A percentile compares a stretch with the other conserved stretches of the same genome.
phyloP scores from a whole-genome alignment of 331 rosid species.

The Spiraea crenata region DNA sequence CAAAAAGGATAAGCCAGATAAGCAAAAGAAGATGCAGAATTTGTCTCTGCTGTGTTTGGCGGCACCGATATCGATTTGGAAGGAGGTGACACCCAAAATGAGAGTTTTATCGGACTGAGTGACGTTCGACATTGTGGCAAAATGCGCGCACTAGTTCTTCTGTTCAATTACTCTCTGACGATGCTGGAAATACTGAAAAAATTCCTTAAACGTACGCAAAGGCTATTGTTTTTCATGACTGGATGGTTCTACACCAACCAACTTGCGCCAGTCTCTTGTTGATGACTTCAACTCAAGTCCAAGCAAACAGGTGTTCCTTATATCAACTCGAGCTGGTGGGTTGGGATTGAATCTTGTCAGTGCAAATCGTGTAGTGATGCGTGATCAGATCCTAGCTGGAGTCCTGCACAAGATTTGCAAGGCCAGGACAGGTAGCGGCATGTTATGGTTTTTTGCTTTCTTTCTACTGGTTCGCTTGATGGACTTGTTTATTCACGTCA shows the following conservation, averaged over 20 bases:
- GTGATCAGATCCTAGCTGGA: slow-evolving; percentile 97
- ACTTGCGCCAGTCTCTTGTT: slow-evolving; percentile 76
- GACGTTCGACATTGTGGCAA: slow-evolving; percentile 84
- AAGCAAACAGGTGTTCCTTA: slow-evolving; percentile 90
- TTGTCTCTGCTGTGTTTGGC: slow-evolving; percentile 75
- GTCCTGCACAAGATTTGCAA: slow-evolving; percentile 94
- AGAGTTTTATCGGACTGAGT: slow-evolving; percentile 88
- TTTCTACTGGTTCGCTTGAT: slow-evolving; percentile 90
- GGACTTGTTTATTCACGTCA: slow-evolving; percentile 94
- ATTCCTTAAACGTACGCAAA: slow-evolving; percentile 75
- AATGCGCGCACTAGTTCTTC: slow-evolving; percentile 85
- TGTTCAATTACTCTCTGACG: slow-evolving; percentile 96
- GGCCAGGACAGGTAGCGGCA: slow-evolving; percentile 95
- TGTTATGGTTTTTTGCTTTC: slow-evolving; percentile 84
- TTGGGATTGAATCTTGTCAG: slow-evolving; percentile 97
- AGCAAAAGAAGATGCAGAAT: slow-evolving; percentile 83
- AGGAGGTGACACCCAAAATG: slow-evolving; percentile 69
- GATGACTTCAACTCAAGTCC: slow-evolving; percentile 93
- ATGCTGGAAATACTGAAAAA: slow-evolving; percentile 95
- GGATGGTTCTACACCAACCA: slow-evolving; percentile 91
- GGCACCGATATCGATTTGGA: slow-evolving; percentile 72
- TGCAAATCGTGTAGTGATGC: slow-evolving; percentile 92
- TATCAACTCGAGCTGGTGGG: slow-evolving; percentile 96
- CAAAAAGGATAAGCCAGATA: slow-evolving; percentile 72
- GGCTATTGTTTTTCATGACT: slow-evolving; percentile 94